Base-by-base conservation (phyloP, 2,329 filamentous ascomycete species). In the Metarhizium robertsii region DNA sequence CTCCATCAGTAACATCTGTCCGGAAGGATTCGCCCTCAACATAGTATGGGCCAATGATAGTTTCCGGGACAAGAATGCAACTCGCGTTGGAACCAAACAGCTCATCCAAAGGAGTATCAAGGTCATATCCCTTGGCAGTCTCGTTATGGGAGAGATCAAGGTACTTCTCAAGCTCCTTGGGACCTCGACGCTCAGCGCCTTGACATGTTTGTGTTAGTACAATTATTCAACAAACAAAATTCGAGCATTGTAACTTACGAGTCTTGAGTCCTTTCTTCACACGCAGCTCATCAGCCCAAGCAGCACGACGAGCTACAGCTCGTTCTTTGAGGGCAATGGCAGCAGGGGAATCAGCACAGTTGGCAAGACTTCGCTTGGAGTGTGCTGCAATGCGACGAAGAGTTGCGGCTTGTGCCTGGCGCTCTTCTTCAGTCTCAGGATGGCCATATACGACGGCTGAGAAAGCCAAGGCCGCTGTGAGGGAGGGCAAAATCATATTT, bases 1-100 rank as follows among this genome's bases (percentile, higher is more conserved):
- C 65, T 11, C 62, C 64, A 42, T 78, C 75, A 10, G 64, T 67
- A 52, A 76, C 66, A 54, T 77, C 65, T 47, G 59, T 61, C 49
- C 74, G 71, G 52, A 75, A 65, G 25, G 65, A 64, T 57, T 69
- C 67, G 36, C 72, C 71, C 50, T 65, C 64, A 32, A 76, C 68
- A 38, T 70, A 58, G 30, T 57, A 58, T 2, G 59, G 59, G 4
- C 59, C 58, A 46, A 58, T 56, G 53, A 54, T 55, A 38, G 58
- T 60, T 45, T 61, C 56, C 1, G 59, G 58, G 6, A 55, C 53
- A 13, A 61, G 55, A 14, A 59, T 36, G 34, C 53, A 56, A 50
- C 56, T 60, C 20, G 55, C 46, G 53, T 61, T 57, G 53, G 56
- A 57, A n/a, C 46, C 52, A 29, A 60, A 60, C 16, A 60, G 40